Evolutionary conservation across 2,329 filamentous ascomycete genomes (phyloP).

Genomic region (Fusarium oligoseptatum): DNA sequence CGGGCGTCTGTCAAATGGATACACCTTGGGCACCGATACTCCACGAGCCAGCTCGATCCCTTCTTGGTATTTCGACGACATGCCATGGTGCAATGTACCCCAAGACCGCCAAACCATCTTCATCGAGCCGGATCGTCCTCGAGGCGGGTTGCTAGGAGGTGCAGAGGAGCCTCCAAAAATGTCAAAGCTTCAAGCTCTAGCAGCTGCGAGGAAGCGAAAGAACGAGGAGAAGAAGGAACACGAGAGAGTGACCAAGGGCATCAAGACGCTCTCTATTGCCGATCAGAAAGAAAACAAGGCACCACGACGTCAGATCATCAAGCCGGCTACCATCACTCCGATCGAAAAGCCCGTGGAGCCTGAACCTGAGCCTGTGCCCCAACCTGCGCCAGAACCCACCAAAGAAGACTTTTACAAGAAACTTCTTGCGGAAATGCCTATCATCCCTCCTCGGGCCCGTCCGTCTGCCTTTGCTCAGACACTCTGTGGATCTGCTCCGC

Average conservation of each 20-base stretch:
- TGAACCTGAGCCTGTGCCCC: neutral
- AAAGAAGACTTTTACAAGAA: neutral
- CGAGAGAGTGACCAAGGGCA: conserved; percentile 43
- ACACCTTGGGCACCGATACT: conserved; percentile 25
- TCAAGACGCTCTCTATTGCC: conserved; percentile 51
- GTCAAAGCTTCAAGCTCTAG: conserved; percentile 92
- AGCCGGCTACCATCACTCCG: neutral
- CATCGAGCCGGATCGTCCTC: conserved; percentile 66
- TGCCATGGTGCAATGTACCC: conserved; percentile 86
- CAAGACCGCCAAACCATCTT: conserved; percentile 74
- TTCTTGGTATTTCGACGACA: conserved; percentile 81
- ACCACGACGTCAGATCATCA: conserved; percentile 40
- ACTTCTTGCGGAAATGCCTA: conserved; percentile 9
- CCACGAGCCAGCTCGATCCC: conserved; percentile 41
- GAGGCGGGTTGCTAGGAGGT: conserved; percentile 83
- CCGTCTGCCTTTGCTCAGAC: conserved; percentile 71
- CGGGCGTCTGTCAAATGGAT: conserved; percentile 32
- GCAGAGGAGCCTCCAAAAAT: conserved; percentile 75
- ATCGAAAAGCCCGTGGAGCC: conserved; percentile 3
- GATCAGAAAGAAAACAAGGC: conserved; percentile 49
- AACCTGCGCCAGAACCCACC: neutral
- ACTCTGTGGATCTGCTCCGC: conserved; percentile 61
- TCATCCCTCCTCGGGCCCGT: conserved; percentile 29
- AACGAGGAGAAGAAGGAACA: conserved; percentile 71
- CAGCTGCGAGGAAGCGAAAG: conserved; percentile 88